Percentiles rank a stretch among this genome's conserved stretches.
These are phyloP conservation scores for Phytophthora rubi DNA, from an alignment of 352 stramenopile species.

Conservation along the genomic window DNA sequence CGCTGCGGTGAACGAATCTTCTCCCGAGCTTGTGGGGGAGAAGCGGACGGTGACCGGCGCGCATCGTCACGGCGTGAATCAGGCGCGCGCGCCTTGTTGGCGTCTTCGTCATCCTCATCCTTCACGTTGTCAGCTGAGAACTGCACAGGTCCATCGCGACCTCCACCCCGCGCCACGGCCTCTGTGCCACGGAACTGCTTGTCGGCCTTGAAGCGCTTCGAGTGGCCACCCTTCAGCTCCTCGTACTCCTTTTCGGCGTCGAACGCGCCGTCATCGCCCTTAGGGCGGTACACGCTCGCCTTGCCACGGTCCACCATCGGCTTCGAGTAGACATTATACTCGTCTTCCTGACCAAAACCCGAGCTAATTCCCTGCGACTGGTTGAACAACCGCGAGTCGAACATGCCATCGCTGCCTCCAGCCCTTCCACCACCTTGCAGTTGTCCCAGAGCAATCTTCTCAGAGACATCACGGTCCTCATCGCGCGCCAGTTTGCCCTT, in stretches of 20 bases:
- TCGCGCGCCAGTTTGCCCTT: slow-evolving; percentile 94
- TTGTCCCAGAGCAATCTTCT: slow-evolving; percentile 99
- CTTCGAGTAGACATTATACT: slow-evolving; percentile 99
- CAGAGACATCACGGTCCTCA: slow-evolving; percentile 96
- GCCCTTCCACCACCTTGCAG: slow-evolving; percentile 89
- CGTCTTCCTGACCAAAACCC: slow-evolving; percentile 97
- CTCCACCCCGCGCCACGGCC: slow-evolving; percentile 45
- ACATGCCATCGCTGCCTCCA: slow-evolving; percentile 87
- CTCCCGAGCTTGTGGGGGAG: slow-evolving; percentile 2
- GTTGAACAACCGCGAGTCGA: slow-evolving; percentile 98
- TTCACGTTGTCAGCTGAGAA: slow-evolving; percentile 78
- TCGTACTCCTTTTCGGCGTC: slow-evolving; percentile 92
- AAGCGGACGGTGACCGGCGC: slow-evolving; percentile 20
- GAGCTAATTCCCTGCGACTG: slow-evolving; percentile 95
- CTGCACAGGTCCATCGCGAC: slow-evolving; percentile 83
- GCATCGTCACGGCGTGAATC: slow-evolving; percentile 13
- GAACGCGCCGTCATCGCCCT: slow-evolving; percentile 85
- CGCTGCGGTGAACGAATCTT: slow-evolving; percentile 21
- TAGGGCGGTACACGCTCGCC: slow-evolving; percentile 90
- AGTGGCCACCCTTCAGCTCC: slow-evolving; percentile 85
- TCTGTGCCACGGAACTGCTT: slow-evolving; percentile 89
- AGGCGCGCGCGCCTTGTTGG: slow-evolving; percentile 16
- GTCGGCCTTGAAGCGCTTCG: slow-evolving; percentile 90
- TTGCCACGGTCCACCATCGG: slow-evolving; percentile 94
- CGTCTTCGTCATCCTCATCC: slow-evolving; percentile 46